These are phyloP conservation scores for Eutrema japonicum DNA, from an alignment of 345 rosid species.

Conservation along the genomic window DNA sequence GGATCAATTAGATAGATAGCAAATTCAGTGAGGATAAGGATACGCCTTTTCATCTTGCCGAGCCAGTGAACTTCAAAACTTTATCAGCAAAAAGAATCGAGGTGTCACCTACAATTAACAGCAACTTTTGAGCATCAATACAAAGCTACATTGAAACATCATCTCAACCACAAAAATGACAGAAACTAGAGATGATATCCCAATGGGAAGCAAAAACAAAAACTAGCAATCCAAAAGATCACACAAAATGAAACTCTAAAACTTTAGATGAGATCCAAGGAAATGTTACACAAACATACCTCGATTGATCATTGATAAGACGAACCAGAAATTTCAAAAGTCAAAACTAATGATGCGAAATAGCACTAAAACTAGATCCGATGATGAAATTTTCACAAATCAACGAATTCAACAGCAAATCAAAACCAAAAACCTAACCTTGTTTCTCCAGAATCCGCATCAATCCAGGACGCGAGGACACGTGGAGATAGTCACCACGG, in stretches of 20 bases:
- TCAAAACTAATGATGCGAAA: background rate
- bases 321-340: background rate
- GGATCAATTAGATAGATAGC: conserved; percentile 87
- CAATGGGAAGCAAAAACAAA: background rate
- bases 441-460: conserved; percentile 82
- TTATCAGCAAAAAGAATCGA: conserved; percentile 85
- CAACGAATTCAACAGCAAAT: background rate
- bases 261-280: background rate
- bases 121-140: background rate
- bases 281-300: too few relatives aligned
- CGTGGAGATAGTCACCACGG: conserved; percentile 88
- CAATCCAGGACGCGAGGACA: conserved; percentile 65
- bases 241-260: background rate
- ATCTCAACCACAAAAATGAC: background rate
- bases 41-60: conserved; percentile 84
- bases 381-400: background rate
- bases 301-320: background rate
- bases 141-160: background rate
- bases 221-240: background rate
- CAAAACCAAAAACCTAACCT: conserved; percentile 48
- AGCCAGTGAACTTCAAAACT: conserved; percentile 81
- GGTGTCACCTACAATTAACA: conserved; percentile 62
- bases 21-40: conserved; percentile 72
- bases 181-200: background rate
- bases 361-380: conserved; percentile 23